Base-by-base conservation (phyloP, 2,329 filamentous ascomycete species). In the Colletotrichum sp. region DNA sequence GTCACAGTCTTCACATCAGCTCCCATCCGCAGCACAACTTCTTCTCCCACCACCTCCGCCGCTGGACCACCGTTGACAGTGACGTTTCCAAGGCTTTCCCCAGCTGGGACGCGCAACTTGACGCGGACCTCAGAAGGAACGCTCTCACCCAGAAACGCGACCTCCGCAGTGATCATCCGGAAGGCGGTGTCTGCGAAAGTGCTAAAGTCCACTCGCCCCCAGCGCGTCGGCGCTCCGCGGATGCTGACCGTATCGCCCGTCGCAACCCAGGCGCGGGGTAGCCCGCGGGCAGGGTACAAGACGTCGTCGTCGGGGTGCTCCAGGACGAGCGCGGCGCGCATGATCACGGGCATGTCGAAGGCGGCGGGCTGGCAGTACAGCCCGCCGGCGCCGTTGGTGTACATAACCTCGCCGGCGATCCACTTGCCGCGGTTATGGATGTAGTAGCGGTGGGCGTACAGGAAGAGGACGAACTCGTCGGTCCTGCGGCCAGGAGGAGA, bases 91-190 rank as follows among this genome's bases (percentile, higher is more conserved):
- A 44, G 39, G 39, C 9, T 44, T n/a, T n/a, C 39, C 0, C 39
- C 39, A 44, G 18, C 39, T 5, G 39, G 39, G 0, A 44, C 39
- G 18, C 39, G 18, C 18, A n/a, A 44, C 39, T 44, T 44, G 39
- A 44, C 18, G 39, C 39, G 39, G 9, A 0, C 0, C 39, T 44
- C 39, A 0, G 18, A n/a, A 0, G 18, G 39, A 1, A n/a, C 18
- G 18, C 39, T 44, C 0, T 1, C 39, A 1, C 5, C 39, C 1
- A 44, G 39, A 44, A 44, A 10, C 18, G 39, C 18, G 39, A 44
- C 39, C 18, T 44, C 39, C 0, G 39, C 39, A 44, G 39, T 44
- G 39, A 44, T n/a, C 9, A 5, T 44, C 5, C 18, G 39, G 9
- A 3, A 5, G 0, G 39, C 18, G 18, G 0, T 44, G 39, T 44